phyloP scores from a whole-genome alignment of 2,329 filamentous ascomycete genomes.

The Magnaporthiopsis rhizophila region DNA sequence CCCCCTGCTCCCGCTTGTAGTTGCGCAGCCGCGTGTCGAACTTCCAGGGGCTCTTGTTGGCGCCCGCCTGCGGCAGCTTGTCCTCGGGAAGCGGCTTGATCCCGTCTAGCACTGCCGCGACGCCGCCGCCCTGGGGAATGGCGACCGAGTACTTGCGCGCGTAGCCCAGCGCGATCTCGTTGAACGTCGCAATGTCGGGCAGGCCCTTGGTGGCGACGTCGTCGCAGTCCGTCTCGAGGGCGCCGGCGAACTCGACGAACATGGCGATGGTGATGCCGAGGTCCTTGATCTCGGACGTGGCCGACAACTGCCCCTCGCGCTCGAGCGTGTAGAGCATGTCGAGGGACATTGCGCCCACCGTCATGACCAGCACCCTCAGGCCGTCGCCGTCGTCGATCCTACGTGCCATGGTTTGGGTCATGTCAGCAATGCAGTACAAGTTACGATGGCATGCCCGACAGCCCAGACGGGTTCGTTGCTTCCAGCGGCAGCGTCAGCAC shows the following conservation, averaged over 20 bases:
- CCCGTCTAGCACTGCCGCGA: neutral
- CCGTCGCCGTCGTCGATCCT: constrained; percentile 22
- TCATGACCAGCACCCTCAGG: constrained; percentile 13
- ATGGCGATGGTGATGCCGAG: constrained; percentile 29
- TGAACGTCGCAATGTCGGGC: constrained; percentile 13
- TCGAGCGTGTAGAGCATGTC: constrained; percentile 30
- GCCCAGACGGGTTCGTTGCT: neutral
- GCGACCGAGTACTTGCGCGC: constrained; percentile 20
- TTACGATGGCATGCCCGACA: too few relatives aligned
- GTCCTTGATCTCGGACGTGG: constrained; percentile 26
- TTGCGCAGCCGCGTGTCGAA: constrained; percentile 16
- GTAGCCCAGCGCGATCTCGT: constrained; percentile 25
- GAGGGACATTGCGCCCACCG: constrained; percentile 29
- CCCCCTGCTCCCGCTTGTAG: constrained; percentile 15
- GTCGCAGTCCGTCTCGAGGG: constrained; percentile 14
- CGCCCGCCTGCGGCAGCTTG: constrained; percentile 17
- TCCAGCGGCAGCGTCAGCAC: neutral
- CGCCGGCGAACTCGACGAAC: constrained; percentile 19
- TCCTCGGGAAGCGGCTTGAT: too few relatives aligned
- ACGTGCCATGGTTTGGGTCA: neutral
- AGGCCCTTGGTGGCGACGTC: neutral
- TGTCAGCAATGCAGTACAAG: neutral
- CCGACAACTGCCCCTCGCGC: constrained; percentile 21
- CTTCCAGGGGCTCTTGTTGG: constrained; percentile 19
- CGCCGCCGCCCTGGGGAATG: neutral